Conservation (phyloP, 2,329 filamentous ascomycete species). For the Diaporthe batatas region DNA sequence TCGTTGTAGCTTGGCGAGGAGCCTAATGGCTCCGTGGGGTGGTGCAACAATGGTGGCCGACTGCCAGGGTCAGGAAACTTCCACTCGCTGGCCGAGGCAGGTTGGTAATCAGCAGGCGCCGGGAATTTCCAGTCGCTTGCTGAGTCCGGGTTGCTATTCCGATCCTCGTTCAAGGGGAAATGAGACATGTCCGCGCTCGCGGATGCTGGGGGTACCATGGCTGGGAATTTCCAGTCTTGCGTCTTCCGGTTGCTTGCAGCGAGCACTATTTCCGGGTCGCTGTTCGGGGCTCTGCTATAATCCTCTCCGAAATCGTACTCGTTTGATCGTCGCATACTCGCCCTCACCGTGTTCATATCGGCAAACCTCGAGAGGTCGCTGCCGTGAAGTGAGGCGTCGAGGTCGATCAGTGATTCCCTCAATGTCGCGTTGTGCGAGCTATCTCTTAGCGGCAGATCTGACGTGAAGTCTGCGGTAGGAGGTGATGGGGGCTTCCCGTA, state of each 20-base stretch:
- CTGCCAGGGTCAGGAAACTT: constrained; percentile 48
- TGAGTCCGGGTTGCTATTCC: constrained; percentile 36
- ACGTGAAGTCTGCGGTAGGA: constrained; percentile 53
- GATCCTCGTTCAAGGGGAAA: constrained; percentile 57
- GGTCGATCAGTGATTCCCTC: constrained; percentile 75
- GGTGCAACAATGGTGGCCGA: constrained; percentile 60
- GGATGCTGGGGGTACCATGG: constrained; percentile 63
- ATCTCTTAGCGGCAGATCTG: constrained; percentile 70
- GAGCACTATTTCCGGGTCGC: constrained; percentile 69
- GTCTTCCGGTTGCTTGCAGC: constrained; percentile 51
- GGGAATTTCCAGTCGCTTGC: constrained; percentile 30
- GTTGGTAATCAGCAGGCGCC: neutral
- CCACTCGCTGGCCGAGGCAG: constrained; percentile 14
- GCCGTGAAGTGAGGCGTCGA: constrained; percentile 71
- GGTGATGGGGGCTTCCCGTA: constrained; percentile 64
- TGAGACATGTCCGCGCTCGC: constrained; percentile 62
- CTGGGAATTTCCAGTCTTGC: constrained; percentile 68
- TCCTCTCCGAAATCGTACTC: constrained; percentile 65
- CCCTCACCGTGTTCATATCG: constrained; percentile 72
- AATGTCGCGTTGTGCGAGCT: constrained; percentile 66
- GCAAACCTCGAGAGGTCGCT: constrained; percentile 69
- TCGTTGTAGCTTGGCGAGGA: constrained; percentile 50
- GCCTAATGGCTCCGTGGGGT: constrained; percentile 60
- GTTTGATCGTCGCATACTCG: constrained; percentile 61
- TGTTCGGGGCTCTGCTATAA: constrained; percentile 65